Conservation (phyloP, 768 basidiomycete species). For the Kwoniella sp. region DNA sequence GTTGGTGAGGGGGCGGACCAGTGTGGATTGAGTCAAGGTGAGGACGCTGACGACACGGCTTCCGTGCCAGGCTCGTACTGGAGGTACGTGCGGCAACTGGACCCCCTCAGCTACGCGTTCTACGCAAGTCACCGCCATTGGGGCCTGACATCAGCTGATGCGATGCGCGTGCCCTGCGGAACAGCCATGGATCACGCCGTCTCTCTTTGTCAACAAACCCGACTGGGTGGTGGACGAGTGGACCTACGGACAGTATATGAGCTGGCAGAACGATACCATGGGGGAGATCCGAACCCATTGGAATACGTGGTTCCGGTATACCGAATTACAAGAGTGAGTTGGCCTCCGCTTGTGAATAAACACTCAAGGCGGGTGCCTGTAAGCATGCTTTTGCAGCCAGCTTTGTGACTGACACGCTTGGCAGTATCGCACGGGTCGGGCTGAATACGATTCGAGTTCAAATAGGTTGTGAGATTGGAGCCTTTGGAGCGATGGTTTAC, state of each 20-base stretch:
- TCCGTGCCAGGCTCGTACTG: constrained; percentile 32
- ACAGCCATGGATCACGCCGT: constrained; percentile 49
- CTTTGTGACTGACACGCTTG: background rate
- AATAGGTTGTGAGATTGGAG: constrained; percentile 39
- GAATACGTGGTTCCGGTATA: constrained; percentile 39
- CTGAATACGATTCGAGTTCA: constrained; percentile 47
- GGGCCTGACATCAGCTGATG: background rate
- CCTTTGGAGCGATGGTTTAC: background rate
- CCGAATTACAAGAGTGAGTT: constrained; percentile 35
- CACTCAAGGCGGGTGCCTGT: background rate
- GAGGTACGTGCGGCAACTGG: constrained; percentile 19
- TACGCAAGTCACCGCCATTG: no score
- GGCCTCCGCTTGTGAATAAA: background rate
- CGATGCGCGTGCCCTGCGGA: background rate
- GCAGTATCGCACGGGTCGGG: constrained; percentile 31
- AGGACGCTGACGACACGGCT: background rate
- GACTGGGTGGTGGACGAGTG: constrained; percentile 49
- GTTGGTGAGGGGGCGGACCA: no score
- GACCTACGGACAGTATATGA: constrained; percentile 43
- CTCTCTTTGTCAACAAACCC: constrained; percentile 41
- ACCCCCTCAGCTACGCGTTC: background rate
- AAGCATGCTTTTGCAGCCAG: background rate
- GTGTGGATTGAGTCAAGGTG: background rate
- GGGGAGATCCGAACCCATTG: constrained; percentile 33
- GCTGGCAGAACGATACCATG: constrained; percentile 28